Conservation (phyloP, 805 yeast genomes). For the Starmerella apis region DNA sequence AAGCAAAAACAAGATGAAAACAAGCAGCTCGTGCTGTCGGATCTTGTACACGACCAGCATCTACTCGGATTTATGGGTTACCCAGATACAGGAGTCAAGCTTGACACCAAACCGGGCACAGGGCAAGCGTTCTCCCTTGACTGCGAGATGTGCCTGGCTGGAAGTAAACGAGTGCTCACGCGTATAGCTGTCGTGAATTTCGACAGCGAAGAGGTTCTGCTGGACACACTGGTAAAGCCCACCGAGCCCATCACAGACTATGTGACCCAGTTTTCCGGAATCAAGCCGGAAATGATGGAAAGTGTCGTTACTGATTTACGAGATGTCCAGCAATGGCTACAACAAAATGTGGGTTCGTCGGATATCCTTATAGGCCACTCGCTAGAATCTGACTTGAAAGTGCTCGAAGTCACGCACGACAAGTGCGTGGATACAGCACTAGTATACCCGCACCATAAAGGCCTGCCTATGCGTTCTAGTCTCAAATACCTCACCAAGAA, state of each 20-base stretch:
- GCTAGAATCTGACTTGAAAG: slow-evolving; percentile 68
- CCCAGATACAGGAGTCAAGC: slow-evolving; percentile 13
- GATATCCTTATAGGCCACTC: slow-evolving; percentile 87
- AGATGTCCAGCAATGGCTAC: slow-evolving; percentile 56
- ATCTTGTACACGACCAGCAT: background rate
- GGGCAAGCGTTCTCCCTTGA: slow-evolving; percentile 61
- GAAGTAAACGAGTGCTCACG: slow-evolving; percentile 55
- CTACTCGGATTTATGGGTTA: slow-evolving; percentile 10
- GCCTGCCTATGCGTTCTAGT: slow-evolving; percentile 72
- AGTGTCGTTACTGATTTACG: slow-evolving; percentile 52
- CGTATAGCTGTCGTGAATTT: slow-evolving; percentile 54
- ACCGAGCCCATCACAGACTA: slow-evolving; percentile 64
- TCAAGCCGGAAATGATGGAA: slow-evolving; percentile 55
- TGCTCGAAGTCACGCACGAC: slow-evolving; percentile 60
- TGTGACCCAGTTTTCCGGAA: slow-evolving; percentile 76
- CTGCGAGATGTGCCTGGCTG: slow-evolving; percentile 83
- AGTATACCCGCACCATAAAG: slow-evolving; percentile 63
- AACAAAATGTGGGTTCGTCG: slow-evolving; percentile 38
- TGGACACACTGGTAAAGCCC: slow-evolving; percentile 75
- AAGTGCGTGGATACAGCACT: slow-evolving; percentile 70
- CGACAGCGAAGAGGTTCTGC: slow-evolving; percentile 46
- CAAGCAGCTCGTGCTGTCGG: background rate
- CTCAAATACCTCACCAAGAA: slow-evolving; percentile 56
- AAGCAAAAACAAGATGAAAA: background rate
- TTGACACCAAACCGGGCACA: slow-evolving; percentile 10